Conservation (phyloP, 208 protist species). For the Crithidia acanthocephali region DNA sequence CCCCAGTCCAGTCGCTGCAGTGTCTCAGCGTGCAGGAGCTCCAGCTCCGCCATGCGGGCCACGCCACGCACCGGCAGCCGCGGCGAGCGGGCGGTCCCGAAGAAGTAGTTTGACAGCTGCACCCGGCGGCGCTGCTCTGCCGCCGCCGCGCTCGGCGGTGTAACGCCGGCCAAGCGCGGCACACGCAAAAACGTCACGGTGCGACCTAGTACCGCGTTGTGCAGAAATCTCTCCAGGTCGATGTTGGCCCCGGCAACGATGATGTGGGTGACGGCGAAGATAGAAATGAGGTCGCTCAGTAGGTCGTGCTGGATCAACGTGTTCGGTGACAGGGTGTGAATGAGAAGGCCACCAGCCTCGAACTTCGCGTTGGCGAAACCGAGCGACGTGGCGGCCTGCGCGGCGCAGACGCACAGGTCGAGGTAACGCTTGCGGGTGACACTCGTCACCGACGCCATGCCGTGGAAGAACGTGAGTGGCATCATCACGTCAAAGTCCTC, state of each 20-base stretch:
- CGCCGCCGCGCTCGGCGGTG: slow-evolving; percentile 28
- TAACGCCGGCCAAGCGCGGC: slow-evolving; percentile 43
- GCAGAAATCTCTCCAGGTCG: slow-evolving; percentile 58
- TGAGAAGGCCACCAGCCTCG: slow-evolving; percentile 67
- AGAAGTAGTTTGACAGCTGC: slow-evolving; percentile 74
- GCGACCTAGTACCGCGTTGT: slow-evolving; percentile 48
- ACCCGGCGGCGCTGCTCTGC: slow-evolving; percentile 31
- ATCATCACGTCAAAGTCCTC: slow-evolving; percentile 77
- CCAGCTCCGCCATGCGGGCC: slow-evolving; percentile 62
- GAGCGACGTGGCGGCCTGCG: slow-evolving; percentile 58
- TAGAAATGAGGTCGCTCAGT: slow-evolving; percentile 67
- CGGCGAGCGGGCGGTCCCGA: slow-evolving; percentile 61
- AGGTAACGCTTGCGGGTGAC: slow-evolving; percentile 78
- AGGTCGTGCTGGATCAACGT: slow-evolving; percentile 62
- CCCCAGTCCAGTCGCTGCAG: slow-evolving; percentile 53
- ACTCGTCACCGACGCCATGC: slow-evolving; percentile 47
- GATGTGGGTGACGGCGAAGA: slow-evolving; percentile 84
- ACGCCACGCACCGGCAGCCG: slow-evolving; percentile 62
- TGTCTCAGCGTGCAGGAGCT: slow-evolving; percentile 70
- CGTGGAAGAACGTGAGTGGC: slow-evolving; percentile 85
- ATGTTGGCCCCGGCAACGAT: slow-evolving; percentile 65
- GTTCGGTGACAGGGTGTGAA: slow-evolving; percentile 81
- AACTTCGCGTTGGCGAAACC: slow-evolving; percentile 51
- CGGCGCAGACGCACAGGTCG: slow-evolving; percentile 67
- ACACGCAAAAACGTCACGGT: slow-evolving; percentile 55